phyloP scores from a whole-genome alignment of 371 early-diverging fungal genomes.

The Paraphysoderma sedebokerense region DNA sequence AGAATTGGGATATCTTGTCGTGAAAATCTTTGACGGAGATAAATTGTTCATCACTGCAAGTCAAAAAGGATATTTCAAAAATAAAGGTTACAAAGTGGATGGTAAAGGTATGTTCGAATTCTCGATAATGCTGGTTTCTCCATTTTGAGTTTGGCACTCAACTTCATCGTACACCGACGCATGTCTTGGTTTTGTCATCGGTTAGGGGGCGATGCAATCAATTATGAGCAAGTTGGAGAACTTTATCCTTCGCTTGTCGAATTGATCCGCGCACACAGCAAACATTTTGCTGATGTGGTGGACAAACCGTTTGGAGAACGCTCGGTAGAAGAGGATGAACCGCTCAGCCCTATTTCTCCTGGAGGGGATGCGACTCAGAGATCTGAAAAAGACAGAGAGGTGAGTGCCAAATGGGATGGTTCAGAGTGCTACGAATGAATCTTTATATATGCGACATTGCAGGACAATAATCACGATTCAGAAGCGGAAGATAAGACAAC shows the following conservation, averaged over 20 bases:
- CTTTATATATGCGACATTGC: background rate
- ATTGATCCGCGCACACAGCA: background rate
- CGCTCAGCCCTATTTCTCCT: too few relatives aligned
- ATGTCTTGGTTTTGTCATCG: too few relatives aligned
- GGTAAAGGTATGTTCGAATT: slow-evolving; percentile 13
- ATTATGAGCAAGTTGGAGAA: background rate
- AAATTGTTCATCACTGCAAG: slow-evolving; percentile 23
- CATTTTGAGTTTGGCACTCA: too few relatives aligned
- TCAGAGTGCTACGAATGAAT: too few relatives aligned
- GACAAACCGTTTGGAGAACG: background rate
- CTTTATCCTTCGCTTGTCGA: background rate
- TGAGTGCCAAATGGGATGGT: too few relatives aligned
- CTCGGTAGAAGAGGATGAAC: background rate
- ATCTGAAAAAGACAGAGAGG: too few relatives aligned
- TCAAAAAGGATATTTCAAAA: slow-evolving; percentile 28
- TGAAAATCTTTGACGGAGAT: slow-evolving; percentile 17
- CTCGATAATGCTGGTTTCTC: too few relatives aligned
- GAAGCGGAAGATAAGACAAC: background rate
- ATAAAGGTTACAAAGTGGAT: slow-evolving; percentile 25
- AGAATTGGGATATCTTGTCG: slow-evolving; percentile 27
- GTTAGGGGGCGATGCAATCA: background rate
- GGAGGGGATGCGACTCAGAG: background rate
- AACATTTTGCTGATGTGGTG: background rate
- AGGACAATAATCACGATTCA: background rate
- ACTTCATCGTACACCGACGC: too few relatives aligned